Evolutionary conservation across 805 yeast genomes (phyloP).

Genomic region (Cyberlindnera bimundalis): DNA sequence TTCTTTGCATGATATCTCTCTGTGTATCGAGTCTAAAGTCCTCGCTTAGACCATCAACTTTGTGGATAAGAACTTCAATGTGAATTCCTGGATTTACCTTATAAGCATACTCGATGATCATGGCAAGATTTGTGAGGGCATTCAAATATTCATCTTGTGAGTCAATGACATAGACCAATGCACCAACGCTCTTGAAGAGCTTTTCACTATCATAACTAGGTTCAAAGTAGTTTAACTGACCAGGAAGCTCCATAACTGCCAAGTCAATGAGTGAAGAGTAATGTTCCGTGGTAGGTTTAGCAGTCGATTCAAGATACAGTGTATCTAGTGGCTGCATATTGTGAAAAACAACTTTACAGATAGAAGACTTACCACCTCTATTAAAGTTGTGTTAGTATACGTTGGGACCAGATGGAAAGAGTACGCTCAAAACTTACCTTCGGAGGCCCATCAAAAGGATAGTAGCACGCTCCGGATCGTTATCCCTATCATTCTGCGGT

Average conservation of each 20-base stretch:
- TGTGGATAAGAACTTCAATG: slow-evolving; percentile 91
- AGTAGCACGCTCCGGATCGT: slow-evolving; percentile 65
- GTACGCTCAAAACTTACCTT: slow-evolving; percentile 35
- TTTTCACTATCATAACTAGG: slow-evolving; percentile 77
- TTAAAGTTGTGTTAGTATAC: too few species aligned
- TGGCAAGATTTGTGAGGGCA: slow-evolving; percentile 84
- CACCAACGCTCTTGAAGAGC: slow-evolving; percentile 78
- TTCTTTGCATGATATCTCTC: slow-evolving; percentile 93
- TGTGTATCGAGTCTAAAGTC: slow-evolving; percentile 94
- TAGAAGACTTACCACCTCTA: slow-evolving; percentile 87
- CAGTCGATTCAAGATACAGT: slow-evolving; percentile 81
- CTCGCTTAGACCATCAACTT: slow-evolving; percentile 91
- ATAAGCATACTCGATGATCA: slow-evolving; percentile 84
- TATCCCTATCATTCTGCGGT: slow-evolving; percentile 27
- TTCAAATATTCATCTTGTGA: slow-evolving; percentile 92
- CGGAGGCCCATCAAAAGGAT: slow-evolving; percentile 86
- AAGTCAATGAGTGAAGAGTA: slow-evolving; percentile 81
- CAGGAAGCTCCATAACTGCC: slow-evolving; percentile 92
- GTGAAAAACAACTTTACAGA: slow-evolving; percentile 93
- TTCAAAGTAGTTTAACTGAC: slow-evolving; percentile 86
- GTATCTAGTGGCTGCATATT: slow-evolving; percentile 96
- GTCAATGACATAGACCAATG: slow-evolving; percentile 91
- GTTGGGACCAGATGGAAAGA: too few species aligned
- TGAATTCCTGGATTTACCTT: slow-evolving; percentile 80
- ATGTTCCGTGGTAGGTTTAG: slow-evolving; percentile 82